Evolutionary conservation across 2,329 filamentous ascomycete genomes (phyloP).

Genomic region (Dothistroma pini): DNA sequence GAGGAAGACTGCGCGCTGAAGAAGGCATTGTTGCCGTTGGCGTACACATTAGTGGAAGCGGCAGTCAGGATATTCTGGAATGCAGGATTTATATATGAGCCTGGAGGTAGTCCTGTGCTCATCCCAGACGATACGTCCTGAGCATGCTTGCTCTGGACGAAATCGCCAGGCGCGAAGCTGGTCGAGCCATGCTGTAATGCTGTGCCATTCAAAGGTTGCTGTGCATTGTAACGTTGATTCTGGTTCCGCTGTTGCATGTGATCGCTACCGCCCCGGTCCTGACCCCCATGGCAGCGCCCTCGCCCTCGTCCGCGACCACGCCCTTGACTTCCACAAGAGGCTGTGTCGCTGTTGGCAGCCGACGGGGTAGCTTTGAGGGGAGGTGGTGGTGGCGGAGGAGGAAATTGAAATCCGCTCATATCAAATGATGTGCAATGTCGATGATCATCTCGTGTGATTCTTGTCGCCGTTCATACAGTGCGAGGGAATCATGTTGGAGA

Average conservation of each 20-base stretch:
- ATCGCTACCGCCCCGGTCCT: not conserved
- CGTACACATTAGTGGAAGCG: not conserved
- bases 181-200: not conserved
- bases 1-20: not conserved
- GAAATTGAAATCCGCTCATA: slow-evolving; percentile 41
- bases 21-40: not conserved
- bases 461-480: not conserved
- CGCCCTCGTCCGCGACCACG: slow-evolving; percentile 23
- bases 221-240: not conserved
- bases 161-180: not conserved
- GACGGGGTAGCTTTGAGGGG: slow-evolving; percentile 28
- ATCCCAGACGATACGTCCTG: not conserved
- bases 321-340: slow-evolving; percentile 19
- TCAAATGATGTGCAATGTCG: not conserved
- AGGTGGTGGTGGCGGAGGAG: slow-evolving; percentile 48
- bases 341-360: slow-evolving; percentile 5
- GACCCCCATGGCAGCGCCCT: slow-evolving; percentile 12
- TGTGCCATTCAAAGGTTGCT: not conserved
- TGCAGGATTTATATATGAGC: slow-evolving; percentile 33
- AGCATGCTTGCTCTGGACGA: not conserved
- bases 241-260: not conserved
- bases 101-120: slow-evolving; percentile 22
- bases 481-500: not conserved
- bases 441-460: not conserved
- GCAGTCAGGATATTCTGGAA: slow-evolving; percentile 14